Evolutionary conservation across 345 rosid species (phyloP).

Genomic region (Mallotus nudiflorus): DNA sequence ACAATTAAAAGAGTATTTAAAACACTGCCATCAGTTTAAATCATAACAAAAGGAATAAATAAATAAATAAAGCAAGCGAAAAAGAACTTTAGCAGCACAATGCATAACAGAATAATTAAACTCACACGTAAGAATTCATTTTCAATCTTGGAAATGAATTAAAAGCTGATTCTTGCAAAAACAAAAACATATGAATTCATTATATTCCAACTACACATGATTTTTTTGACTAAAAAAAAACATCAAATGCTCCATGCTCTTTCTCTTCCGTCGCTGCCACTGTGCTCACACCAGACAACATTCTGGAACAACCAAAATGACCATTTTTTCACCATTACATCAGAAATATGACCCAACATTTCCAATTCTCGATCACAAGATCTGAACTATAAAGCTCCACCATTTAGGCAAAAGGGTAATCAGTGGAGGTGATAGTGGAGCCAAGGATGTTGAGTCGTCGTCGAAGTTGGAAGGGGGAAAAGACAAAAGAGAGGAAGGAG

Average conservation of each 20-base stretch:
- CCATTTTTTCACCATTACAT: neutral
- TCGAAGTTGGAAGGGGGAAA: neutral
- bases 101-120: too few relatives aligned
- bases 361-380: conserved; percentile 20
- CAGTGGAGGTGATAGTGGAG: neutral
- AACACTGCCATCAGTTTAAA: conserved; percentile 80
- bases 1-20: conserved; percentile 87
- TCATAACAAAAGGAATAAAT: conserved; percentile 12
- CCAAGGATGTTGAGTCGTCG: too few relatives aligned
- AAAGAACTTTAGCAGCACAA: too few relatives aligned
- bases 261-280: conserved; percentile 14
- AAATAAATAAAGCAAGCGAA: neutral
- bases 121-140: too few relatives aligned
- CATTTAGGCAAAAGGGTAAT: neutral
- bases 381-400: conserved; percentile 14
- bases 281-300: conserved; percentile 19
- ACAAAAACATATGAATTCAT: too few relatives aligned
- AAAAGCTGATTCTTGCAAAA: too few relatives aligned
- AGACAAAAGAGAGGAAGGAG: neutral
- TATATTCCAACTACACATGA: too few relatives aligned
- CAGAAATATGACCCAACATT: conserved; percentile 8
- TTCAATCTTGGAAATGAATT: too few relatives aligned
- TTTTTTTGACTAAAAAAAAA: too few relatives aligned
- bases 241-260: conserved; percentile 18
- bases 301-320: conserved; percentile 5